Evolutionary conservation across 2,329 filamentous ascomycete species (phyloP).

Genomic region (Fusarium foetens): DNA sequence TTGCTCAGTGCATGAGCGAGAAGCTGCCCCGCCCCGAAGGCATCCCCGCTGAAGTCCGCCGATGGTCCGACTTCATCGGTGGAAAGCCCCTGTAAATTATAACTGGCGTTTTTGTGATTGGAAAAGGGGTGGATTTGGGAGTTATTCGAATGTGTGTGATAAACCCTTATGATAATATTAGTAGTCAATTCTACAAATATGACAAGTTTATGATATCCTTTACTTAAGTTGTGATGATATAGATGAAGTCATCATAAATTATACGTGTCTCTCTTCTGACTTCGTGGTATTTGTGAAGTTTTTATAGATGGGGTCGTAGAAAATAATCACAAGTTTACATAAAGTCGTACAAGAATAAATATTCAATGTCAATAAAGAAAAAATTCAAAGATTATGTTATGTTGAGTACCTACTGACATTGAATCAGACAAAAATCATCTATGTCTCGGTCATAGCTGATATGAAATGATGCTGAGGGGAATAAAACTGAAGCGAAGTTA

Average conservation of each 20-base stretch:
- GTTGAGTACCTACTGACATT: too few relatives aligned
- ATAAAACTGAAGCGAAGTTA: background rate
- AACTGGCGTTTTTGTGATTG: constrained; percentile 41
- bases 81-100: constrained; percentile 77
- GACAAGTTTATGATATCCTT: background rate
- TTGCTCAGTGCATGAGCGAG: constrained; percentile 95
- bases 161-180: constrained; percentile 19
- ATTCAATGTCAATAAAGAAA: too few relatives aligned
- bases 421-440: too few relatives aligned
- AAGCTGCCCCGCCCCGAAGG: constrained; percentile 91
- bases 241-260: background rate
- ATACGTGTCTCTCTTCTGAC: background rate
- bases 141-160: constrained; percentile 18
- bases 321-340: background rate
- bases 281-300: background rate
- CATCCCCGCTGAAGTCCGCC: constrained; percentile 89
- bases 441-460: too few relatives aligned
- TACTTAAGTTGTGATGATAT: background rate
- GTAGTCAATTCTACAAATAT: background rate
- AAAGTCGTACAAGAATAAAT: too few relatives aligned
- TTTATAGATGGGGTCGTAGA: background rate
- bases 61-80: constrained; percentile 96
- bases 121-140: constrained; percentile 21
- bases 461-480: background rate
- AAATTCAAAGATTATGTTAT: too few relatives aligned